Percentiles rank a stretch among this genome's conserved stretches.
These are phyloP conservation scores for Cafeteria roenbergensis DNA, from an alignment of 108 stramenopile genomes.

Conservation along the genomic window DNA sequence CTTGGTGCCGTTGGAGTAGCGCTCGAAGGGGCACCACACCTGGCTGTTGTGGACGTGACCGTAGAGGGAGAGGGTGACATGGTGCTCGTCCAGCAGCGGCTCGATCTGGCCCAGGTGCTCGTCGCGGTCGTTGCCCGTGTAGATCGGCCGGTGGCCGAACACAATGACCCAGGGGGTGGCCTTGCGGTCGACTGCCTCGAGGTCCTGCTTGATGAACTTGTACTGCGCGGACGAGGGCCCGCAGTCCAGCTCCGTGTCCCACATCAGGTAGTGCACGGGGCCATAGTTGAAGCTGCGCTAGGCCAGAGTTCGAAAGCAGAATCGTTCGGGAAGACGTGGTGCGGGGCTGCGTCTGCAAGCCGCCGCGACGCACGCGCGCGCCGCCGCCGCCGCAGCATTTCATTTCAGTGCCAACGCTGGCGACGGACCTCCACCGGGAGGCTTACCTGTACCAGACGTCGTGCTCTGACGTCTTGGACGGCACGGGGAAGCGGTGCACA, in stretches of 20 bases:
- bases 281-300: background rate
- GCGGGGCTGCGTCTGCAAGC: no score
- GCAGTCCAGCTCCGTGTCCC: background rate
- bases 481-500: background rate
- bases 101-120: background rate
- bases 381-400: no score
- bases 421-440: no score
- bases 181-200: slow-evolving; percentile 1
- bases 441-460: no score
- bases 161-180: slow-evolving; percentile 14
- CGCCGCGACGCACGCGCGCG: no score
- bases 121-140: background rate
- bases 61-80: background rate
- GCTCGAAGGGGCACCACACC: background rate
- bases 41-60: background rate
- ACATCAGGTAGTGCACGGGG: background rate
- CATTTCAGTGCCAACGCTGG: no score
- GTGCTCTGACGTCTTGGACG: background rate
- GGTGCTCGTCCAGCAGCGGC: background rate
- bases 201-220: slow-evolving; percentile 8
- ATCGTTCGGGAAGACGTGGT: no score
- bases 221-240: slow-evolving; percentile 6
- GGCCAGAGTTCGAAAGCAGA: no score
- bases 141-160: slow-evolving; percentile 1
- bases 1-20: background rate